Evolutionary conservation across 352 stramenopile genomes (phyloP), one percentile per base, ranked within the genome.

Genomic region (Pythium vanterpoolii): DNA sequence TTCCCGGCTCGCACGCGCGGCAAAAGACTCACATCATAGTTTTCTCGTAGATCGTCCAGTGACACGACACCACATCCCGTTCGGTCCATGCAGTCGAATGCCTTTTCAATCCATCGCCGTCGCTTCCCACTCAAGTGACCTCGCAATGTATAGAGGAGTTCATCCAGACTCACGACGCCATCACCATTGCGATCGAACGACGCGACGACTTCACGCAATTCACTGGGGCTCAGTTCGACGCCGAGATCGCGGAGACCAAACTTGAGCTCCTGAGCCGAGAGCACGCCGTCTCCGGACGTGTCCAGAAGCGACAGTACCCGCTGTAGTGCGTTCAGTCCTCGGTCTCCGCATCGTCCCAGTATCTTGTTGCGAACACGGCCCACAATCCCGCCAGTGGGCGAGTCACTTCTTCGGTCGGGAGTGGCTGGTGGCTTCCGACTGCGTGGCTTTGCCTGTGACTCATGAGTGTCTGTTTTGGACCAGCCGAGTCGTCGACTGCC

Each of bases 11-110:
- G 69, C 3, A 97, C 84, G 42, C 77, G 69, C 2, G 86, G 83
- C 39, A 96, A 61, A 27, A 87, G 64, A n/a, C 71, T 72, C 5
- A 85, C 83, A 24, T 96, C 74, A 59, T 96, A 97, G 26, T 78
- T 72, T 3, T 81, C 73, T 18, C 76, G 60, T 23, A 96, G 39
- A 43, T 86, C 78, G 31, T 87, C 74, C 43, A 87, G 56, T 1
- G 73, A 72, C 5, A 92, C 69, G 21, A 60, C 55, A 26, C 79
- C 81, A 9, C 39, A 42, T 3, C 62, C 23, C 0, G 61, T 42
- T 26, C 51, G 45, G 51, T 96, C 86, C 59, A 96, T 73, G 50
- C 71, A 62, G 5, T 68, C 44, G 52, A 93, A 96, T 27, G 73
- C 79, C 18, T 64, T 61, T 11, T 63, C 31, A n/a, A 96, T 69